Conservation (phyloP, 352 stramenopile genomes). For the Pelagophyceae sp. region DNA sequence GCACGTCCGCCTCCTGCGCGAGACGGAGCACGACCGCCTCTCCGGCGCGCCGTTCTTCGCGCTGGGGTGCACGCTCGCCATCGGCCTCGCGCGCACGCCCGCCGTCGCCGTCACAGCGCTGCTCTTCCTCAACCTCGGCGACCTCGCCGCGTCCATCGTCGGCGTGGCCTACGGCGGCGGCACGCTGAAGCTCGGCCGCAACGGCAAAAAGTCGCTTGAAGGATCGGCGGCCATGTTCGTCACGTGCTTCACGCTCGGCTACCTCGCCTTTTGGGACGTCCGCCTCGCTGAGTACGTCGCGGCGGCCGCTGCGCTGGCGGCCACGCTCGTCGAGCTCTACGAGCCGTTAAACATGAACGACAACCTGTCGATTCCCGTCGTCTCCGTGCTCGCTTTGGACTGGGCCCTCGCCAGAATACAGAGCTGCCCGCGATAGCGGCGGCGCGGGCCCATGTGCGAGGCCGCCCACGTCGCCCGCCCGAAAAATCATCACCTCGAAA, state of each 20-base stretch:
- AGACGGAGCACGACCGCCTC: neutral
- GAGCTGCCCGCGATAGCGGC: neutral
- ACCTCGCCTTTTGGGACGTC: slow-evolving; percentile 5
- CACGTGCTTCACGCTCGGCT: slow-evolving; percentile 8
- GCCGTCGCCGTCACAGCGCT: neutral
- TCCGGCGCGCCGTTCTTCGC: neutral
- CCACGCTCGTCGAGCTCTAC: slow-evolving; percentile 21
- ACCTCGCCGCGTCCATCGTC: slow-evolving; percentile 10
- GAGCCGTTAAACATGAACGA: slow-evolving; percentile 21
- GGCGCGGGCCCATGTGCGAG: no score
- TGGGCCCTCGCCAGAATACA: neutral
- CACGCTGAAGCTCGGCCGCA: slow-evolving; percentile 6
- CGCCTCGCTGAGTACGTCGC: slow-evolving; percentile 14
- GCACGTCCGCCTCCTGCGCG: neutral
- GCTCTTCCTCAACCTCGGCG: slow-evolving; percentile 13
- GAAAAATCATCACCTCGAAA: no score
- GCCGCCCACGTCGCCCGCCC: no score
- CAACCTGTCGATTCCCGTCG: slow-evolving; percentile 21
- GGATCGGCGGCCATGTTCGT: slow-evolving; percentile 21
- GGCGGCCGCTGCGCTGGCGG: neutral
- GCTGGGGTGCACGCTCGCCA: neutral
- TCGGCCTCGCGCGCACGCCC: neutral
- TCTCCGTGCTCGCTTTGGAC: slow-evolving; percentile 5
- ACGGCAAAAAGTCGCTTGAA: slow-evolving; percentile 15
- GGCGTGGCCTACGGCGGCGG: slow-evolving; percentile 14